Evolutionary conservation across 257 asterid species (phyloP).

Genomic region (Solanum sejunctum): DNA sequence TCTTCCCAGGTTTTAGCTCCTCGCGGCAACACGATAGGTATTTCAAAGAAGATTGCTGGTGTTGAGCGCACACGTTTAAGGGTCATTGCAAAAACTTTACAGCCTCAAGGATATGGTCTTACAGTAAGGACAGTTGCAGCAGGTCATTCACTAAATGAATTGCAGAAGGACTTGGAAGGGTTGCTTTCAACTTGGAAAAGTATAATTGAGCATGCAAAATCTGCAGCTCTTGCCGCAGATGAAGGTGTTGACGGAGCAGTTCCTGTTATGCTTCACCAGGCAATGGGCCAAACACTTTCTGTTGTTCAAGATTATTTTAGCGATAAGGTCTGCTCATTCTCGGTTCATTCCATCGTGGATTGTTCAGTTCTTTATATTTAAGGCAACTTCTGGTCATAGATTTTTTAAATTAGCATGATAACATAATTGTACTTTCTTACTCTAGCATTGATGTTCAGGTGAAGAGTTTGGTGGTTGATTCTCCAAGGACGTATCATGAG

Average conservation of each 20-base stretch:
- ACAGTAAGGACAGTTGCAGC: conserved; percentile 92
- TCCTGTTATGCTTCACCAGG: conserved; percentile 82
- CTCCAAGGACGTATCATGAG: conserved; percentile 94
- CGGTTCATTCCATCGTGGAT: background rate
- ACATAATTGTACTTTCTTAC: conserved; percentile 7
- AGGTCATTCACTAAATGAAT: conserved; percentile 72
- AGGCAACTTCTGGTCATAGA: background rate
- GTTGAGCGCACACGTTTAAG: conserved; percentile 84
- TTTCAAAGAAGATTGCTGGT: conserved; percentile 85
- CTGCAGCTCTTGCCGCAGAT: conserved; percentile 96
- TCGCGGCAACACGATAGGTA: conserved; percentile 56
- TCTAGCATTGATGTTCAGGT: conserved; percentile 45
- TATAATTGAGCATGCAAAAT: conserved; percentile 76
- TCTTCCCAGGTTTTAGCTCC: conserved; percentile 59
- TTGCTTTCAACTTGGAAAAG: conserved; percentile 78
- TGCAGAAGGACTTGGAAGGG: conserved; percentile 83
- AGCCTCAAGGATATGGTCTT: conserved; percentile 88
- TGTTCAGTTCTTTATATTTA: background rate
- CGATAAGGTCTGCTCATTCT: conserved; percentile 49
- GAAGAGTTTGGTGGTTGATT: conserved; percentile 80
- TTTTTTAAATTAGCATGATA: background rate
- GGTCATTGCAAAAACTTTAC: conserved; percentile 77
- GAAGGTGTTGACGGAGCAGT: conserved; percentile 95
- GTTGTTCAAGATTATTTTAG: conserved; percentile 93
- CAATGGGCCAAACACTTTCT: conserved; percentile 91